phyloP scores from a whole-genome alignment of 1,284 basidiomycete species.

The Termitomyces sp. region DNA sequence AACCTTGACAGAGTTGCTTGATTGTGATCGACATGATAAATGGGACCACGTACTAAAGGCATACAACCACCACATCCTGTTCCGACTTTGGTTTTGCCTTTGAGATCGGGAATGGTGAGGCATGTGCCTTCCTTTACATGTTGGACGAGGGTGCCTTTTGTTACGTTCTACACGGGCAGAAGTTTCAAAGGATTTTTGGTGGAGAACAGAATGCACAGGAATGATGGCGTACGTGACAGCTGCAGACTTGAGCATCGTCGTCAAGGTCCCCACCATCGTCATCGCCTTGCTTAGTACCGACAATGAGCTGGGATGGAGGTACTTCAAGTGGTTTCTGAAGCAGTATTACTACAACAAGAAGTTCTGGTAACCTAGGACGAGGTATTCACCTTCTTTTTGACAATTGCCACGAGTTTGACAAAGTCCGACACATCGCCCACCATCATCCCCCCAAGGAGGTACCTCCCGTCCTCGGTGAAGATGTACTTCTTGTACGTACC shows the following conservation, averaged over 20 bases:
- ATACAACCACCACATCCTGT: conserved; percentile 75
- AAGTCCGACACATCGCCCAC: conserved; percentile 72
- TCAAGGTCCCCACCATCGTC: conserved; percentile 65
- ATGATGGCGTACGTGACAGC: conserved; percentile 41
- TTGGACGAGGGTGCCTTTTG: conserved; percentile 54
- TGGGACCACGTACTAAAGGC: conserved; percentile 34
- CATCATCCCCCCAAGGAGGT: conserved; percentile 78
- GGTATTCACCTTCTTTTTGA: conserved; percentile 57
- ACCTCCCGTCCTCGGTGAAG: conserved; percentile 71
- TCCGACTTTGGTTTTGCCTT: conserved; percentile 66
- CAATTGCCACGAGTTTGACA: conserved; percentile 64
- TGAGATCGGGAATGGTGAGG: conserved; percentile 37
- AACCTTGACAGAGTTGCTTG: neutral
- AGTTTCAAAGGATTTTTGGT: neutral
- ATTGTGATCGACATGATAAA: neutral
- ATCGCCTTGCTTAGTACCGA: conserved; percentile 52
- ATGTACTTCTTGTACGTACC: conserved; percentile 75
- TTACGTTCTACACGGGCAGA: conserved; percentile 47
- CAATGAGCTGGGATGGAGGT: conserved; percentile 63
- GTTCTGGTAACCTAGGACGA: neutral
- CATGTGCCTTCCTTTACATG: conserved; percentile 35
- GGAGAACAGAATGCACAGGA: neutral
- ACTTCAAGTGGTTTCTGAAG: conserved; percentile 57
- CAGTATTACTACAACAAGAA: neutral
- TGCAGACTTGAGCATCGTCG: conserved; percentile 69